phyloP scores from a whole-genome alignment of 768 basidiomycete genomes.

The Phaeotremella fagi region DNA sequence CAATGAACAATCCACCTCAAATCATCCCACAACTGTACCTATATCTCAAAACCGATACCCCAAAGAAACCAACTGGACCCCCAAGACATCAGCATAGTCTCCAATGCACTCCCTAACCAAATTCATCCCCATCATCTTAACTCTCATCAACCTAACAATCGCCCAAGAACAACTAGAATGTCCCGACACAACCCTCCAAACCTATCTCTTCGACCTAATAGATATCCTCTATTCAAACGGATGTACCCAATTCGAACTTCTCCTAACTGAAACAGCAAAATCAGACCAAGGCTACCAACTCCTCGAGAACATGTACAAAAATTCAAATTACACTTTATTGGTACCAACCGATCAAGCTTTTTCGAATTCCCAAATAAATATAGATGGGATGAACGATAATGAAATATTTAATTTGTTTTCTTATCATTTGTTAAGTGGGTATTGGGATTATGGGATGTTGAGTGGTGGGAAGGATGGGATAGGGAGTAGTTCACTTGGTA shows the following conservation, averaged over 20 bases:
- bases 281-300: constrained; percentile 28
- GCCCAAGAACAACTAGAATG: constrained; percentile 23
- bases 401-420: no score
- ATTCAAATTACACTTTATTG: constrained; percentile 19
- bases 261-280: constrained; percentile 20
- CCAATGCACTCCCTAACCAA: no score
- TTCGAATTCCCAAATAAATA: no score
- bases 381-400: no score
- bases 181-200: constrained; percentile 17
- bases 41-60: no score
- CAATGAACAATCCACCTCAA: no score
- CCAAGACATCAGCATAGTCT: no score
- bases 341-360: constrained; percentile 38
- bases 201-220: constrained; percentile 31
- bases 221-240: constrained; percentile 35
- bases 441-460: constrained; percentile 10
- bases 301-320: constrained; percentile 14
- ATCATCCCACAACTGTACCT: no score
- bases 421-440: constrained; percentile 22
- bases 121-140: no score
- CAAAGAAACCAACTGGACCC: no score
- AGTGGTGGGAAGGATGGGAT: constrained; percentile 7
- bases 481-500: constrained; percentile 2
- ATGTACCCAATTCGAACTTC: constrained; percentile 32
- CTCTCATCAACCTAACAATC: constrained; percentile 1